Base-by-base conservation (phyloP, 148 eudicot species). In the Pouteria glomerata region DNA sequence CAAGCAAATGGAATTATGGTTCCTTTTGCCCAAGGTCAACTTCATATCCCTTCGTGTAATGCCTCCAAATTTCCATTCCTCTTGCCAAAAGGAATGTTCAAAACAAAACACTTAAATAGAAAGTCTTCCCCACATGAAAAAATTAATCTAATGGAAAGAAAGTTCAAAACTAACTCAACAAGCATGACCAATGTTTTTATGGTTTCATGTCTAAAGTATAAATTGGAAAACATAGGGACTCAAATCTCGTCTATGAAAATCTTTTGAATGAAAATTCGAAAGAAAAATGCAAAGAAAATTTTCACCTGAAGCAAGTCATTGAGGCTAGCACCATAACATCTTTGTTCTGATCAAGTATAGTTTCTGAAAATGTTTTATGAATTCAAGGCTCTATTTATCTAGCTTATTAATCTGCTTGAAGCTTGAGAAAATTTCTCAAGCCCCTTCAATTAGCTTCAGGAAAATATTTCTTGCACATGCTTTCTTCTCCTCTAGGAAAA, bases 321-420 rank as follows among this genome's bases (percentile, higher is more conserved):
- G 10, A 63, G 48, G 66, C 66, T 23, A 63, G 66, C 10, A 18
- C 35, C 26, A 44, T 24, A 48, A 8, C 56, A 35, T 41, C 55
- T 66, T 27, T 45, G 35, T 27, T 47, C 35, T 26, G 55, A 66
- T 63, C 4, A 42, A 23, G 12, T 1, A 42, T 42, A 63, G 50
- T 42, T 63, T 63, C 68, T 35, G 12, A 63, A 63, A 41, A 41
- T 41, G 33, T 41, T 39, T 63, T 41, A 19, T 63, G 26, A 31
- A 41, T n/a, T 42, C 24, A 53, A 77, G 56, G 80, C 34, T 27
- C 81, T 80, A 70, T 79, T 81, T 5, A 68, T 33, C 35, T 45
- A 70, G 57, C 79, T 58, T 23, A 80, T 79, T 12, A 47, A 52
- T 37, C 41, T 10, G 19, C 41, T 12, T 30, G 68, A 63, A 21